A percentile compares a stretch with the other conserved stretches of the same genome.
These are phyloP conservation scores for Graphilbum ipis-grandicollis DNA, from an alignment of 2,329 filamentous ascomycete genomes.

Conservation along the genomic window DNA sequence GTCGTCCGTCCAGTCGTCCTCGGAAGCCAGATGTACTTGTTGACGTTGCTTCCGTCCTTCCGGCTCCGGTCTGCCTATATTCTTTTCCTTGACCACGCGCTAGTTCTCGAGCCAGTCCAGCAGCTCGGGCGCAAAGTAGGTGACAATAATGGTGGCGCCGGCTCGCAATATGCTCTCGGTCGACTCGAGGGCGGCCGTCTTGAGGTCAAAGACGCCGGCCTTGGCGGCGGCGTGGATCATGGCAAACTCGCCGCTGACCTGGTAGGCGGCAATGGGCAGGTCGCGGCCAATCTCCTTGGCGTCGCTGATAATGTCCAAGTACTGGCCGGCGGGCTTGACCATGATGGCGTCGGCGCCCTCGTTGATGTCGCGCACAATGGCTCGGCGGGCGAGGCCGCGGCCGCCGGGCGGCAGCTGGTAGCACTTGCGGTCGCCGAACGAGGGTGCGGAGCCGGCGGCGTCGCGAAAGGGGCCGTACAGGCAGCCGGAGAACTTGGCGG, in stretches of 20 bases:
- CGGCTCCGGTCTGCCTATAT: not conserved
- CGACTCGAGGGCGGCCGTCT: constrained; percentile 85
- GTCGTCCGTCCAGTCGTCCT: too few relatives aligned
- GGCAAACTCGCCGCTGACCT: constrained; percentile 91
- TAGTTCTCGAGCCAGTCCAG: constrained; percentile 38
- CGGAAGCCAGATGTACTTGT: too few relatives aligned
- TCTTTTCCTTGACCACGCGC: not conserved
- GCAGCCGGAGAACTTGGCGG: constrained; percentile 93
- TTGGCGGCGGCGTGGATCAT: constrained; percentile 96
- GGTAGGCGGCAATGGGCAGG: constrained; percentile 86
- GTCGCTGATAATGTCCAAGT: constrained; percentile 93
- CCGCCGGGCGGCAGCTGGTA: constrained; percentile 93
- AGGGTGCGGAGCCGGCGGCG: constrained; percentile 76
- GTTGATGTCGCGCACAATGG: constrained; percentile 74
- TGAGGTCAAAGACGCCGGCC: constrained; percentile 89
- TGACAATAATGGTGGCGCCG: constrained; percentile 82
- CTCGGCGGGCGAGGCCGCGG: constrained; percentile 76
- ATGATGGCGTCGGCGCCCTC: constrained; percentile 98
- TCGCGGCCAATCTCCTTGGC: constrained; percentile 88
- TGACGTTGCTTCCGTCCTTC: too few relatives aligned
- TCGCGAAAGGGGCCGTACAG: constrained; percentile 95
- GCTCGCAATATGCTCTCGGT: constrained; percentile 87
- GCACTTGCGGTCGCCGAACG: constrained; percentile 87
- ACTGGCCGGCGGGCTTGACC: constrained; percentile 95
- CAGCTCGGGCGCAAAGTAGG: constrained; percentile 81